phyloP scores from a whole-genome alignment of 306 rosid genomes.

The Quercus engelmannii region DNA sequence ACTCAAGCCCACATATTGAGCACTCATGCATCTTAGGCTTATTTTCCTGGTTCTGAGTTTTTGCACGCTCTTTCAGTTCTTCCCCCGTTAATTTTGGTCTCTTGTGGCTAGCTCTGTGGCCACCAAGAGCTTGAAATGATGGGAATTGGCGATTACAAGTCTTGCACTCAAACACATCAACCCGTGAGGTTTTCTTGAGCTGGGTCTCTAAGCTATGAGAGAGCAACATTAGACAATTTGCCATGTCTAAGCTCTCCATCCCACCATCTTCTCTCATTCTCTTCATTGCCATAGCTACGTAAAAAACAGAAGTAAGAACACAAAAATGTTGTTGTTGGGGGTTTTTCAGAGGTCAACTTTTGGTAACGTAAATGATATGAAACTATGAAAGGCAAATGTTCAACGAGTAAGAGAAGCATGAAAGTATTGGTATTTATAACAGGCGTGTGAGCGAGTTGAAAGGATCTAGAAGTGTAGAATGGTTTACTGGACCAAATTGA shows the following conservation, averaged over 20 bases:
- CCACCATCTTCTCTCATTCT: conserved; percentile 34
- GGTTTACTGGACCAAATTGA: no score
- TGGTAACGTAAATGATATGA: not conserved
- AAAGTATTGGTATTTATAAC: not conserved
- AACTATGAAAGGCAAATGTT: no score
- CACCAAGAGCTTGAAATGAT: conserved; percentile 88
- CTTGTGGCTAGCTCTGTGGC: conserved; percentile 90
- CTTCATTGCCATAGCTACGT: conserved; percentile 30
- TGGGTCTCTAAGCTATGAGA: conserved; percentile 25
- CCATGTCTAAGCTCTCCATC: conserved; percentile 21
- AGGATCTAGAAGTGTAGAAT: no score
- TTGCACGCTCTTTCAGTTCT: conserved; percentile 4
- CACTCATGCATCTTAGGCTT: conserved; percentile 1
- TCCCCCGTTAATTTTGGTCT: conserved; percentile 17
- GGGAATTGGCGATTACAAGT: conserved; percentile 69
- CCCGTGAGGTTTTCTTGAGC: not conserved
- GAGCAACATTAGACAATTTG: conserved; percentile 36
- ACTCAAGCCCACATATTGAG: no score
- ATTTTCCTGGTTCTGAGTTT: conserved; percentile 4
- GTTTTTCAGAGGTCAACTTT: not conserved
- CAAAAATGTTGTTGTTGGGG: no score
- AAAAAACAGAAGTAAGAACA: no score
- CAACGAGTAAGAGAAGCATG: not conserved
- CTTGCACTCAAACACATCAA: conserved; percentile 55
- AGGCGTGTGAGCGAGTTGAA: no score